Base-by-base conservation (phyloP, 2,329 filamentous ascomycete species). In the Tolypocladium ophioglossoides region DNA sequence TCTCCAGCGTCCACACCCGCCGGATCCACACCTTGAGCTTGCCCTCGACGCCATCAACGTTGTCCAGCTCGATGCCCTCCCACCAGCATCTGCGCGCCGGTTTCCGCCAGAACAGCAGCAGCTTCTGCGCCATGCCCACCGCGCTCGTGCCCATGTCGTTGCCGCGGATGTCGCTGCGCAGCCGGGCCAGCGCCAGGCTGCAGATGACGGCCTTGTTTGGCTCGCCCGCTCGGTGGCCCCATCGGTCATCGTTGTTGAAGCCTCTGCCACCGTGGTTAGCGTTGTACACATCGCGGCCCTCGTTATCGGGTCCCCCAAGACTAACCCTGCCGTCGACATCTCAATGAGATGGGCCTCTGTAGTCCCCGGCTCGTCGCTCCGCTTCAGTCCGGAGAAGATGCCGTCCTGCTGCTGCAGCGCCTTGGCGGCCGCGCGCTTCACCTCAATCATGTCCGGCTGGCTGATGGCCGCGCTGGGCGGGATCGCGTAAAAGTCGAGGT, bases 161-260 rank as follows among this genome's bases (percentile, higher is more conserved):
- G 62, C 91, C 89, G 53, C 90, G 85, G 64, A 95, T 91, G 63
- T 97, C 94, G 56, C 91, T 97, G 53, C 94, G 87, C 62, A 99
- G 80, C 61, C 94, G 86, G 38, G 94, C 94, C 54, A 99, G 82
- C 12, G 92, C 94, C 59, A 99, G 82, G 71, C 90, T 96, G 79
- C 94, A 99, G 63, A 99, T 94, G 56, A 99, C 94, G 22, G 94
- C 94, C 75, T 99, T 99, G 76, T 95, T 95, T 14, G 94, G 94
- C 71, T 99, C 94, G 54, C 90, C 89, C n/a, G 94, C 92, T 56
- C 94, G 87, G 70, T 99, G 92, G 37, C 94, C 94, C 94, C 94
- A 99, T 58, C 76, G 80, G 68, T 99, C 94, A 59, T 96, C 89
- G 65, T 95, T 89, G 68, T 97, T 91, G 75, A 99, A 99, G 39